Percentiles rank a stretch among this genome's conserved stretches.
phyloP scores from a whole-genome alignment of 2,329 filamentous ascomycete genomes.

The Botrytis medusae region DNA sequence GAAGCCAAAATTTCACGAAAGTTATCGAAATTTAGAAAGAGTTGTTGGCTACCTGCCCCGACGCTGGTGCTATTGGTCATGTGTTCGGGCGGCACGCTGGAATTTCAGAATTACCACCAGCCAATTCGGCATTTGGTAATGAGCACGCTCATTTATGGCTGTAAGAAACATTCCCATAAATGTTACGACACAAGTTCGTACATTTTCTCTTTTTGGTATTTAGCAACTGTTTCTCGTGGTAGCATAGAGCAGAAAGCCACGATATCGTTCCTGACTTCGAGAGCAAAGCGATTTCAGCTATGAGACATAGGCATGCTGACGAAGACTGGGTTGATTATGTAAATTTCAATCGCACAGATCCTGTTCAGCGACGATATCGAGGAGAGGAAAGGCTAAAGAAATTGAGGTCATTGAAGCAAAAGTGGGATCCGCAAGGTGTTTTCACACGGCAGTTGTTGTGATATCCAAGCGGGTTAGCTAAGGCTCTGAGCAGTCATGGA shows the following conservation, averaged over 20 bases:
- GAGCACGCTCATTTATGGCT: conserved; percentile 1
- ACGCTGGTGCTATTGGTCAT: background rate
- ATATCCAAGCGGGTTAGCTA: background rate
- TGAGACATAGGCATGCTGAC: background rate
- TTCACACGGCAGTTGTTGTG: background rate
- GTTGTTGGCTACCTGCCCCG: background rate
- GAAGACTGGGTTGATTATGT: background rate
- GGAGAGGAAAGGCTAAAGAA: background rate
- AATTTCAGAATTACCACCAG: background rate
- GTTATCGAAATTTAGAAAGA: background rate
- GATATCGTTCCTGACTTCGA: background rate
- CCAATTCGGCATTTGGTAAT: background rate
- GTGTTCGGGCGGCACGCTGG: conserved; percentile 10
- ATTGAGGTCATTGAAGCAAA: background rate
- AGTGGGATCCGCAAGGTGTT: conserved; percentile 6
- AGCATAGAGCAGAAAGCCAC: background rate
- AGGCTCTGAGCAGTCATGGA: background rate
- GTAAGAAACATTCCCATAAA: background rate
- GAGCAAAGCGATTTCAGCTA: background rate
- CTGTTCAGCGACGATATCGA: background rate
- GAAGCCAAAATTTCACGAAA: background rate
- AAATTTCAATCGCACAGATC: background rate
- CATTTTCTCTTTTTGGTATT: background rate
- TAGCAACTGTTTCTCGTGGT: background rate
- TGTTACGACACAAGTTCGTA: background rate